Percentiles rank a stretch among this genome's conserved stretches.
phyloP scores from a whole-genome alignment of 306 rosid genomes.

The Datisca glomerata region DNA sequence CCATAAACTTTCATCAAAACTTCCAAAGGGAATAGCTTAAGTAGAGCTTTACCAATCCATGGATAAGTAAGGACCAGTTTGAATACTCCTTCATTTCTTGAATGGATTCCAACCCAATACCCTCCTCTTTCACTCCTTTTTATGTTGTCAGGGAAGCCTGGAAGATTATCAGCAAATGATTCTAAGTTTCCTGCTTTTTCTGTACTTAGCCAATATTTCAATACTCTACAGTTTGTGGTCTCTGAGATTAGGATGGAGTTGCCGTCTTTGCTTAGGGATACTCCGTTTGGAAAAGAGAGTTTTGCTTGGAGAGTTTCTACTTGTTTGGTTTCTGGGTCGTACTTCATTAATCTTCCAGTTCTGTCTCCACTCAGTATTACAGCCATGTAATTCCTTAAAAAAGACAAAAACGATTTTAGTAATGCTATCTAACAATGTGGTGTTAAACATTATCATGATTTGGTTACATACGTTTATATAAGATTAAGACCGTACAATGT shows the following conservation, averaged over 20 bases:
- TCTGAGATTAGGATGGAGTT: conserved; percentile 46
- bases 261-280: conserved; percentile 34
- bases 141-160: conserved; percentile 81
- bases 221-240: conserved; percentile 40
- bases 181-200: conserved; percentile 36
- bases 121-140: conserved; percentile 64
- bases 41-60: conserved; percentile 33
- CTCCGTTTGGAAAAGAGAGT: conserved; percentile 70
- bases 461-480: too few species aligned
- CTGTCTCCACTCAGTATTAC: conserved; percentile 40
- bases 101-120: conserved; percentile 65
- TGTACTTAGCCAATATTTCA: conserved; percentile 55
- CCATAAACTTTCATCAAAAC: conserved; percentile 27
- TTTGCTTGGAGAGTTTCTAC: conserved; percentile 30
- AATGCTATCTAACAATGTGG: too few species aligned
- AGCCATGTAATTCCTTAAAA: conserved; percentile 46
- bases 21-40: conserved; percentile 36
- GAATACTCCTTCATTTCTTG: conserved; percentile 25
- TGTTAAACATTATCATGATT: too few species aligned
- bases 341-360: conserved; percentile 57
- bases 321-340: conserved; percentile 40
- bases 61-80: conserved; percentile 33
- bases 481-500: too few species aligned
- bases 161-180: conserved; percentile 34
- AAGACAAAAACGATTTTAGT: too few species aligned